A percentile compares a stretch with the other conserved stretches of the same genome.
Conservation (phyloP, 176 grass and related monocot species). For the Thinopyrum elongatum region DNA sequence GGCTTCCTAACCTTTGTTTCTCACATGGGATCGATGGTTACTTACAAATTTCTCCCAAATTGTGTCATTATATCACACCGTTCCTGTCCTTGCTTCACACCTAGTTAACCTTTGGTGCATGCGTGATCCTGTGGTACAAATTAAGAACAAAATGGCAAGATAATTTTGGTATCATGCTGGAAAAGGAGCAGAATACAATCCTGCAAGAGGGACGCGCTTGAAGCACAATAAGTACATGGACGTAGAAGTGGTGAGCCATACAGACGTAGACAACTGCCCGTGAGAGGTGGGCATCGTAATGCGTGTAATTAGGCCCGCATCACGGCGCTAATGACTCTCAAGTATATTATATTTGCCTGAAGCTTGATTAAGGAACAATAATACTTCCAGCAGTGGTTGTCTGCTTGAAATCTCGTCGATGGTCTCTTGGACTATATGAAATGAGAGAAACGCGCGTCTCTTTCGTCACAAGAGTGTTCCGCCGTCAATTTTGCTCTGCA, state of each 20-base stretch:
- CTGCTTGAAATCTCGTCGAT: not conserved
- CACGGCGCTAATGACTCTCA: conserved; percentile 28
- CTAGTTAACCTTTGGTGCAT: not conserved
- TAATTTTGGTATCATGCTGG: not conserved
- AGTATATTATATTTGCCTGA: not conserved
- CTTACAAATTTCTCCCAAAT: not conserved
- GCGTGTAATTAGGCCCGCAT: conserved; percentile 1
- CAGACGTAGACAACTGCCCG: not conserved
- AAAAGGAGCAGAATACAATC: not conserved
- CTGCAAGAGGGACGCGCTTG: not conserved
- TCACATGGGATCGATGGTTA: not conserved
- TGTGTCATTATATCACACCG: not conserved
- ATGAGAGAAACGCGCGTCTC: no score
- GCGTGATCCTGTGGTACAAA: not conserved
- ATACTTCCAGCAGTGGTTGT: not conserved
- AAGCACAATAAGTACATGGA: not conserved
- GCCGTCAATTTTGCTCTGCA: no score
- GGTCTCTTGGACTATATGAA: no score
- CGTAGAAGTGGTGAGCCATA: not conserved
- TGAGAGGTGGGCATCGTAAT: not conserved
- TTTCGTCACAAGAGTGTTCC: no score
- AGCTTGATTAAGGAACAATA: not conserved
- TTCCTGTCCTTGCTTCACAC: not conserved
- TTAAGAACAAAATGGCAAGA: not conserved
- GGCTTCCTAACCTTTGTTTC: not conserved